Evolutionary conservation across 2,329 filamentous ascomycete species (phyloP), one percentile per base, ranked within the genome.

Genomic region (Diaporthe ilicicola): DNA sequence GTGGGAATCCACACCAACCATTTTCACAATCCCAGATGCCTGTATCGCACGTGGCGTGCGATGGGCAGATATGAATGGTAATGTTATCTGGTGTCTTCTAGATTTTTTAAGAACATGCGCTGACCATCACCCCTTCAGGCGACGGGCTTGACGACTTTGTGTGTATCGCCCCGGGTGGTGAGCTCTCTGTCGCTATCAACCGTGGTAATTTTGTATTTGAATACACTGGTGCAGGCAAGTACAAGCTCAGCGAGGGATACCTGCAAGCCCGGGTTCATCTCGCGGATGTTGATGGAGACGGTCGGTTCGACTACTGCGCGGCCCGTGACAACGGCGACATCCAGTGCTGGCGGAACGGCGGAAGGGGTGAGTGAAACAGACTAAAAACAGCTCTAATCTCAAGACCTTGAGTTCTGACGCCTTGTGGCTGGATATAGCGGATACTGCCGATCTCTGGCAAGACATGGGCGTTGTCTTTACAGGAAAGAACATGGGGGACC

Each of bases 281-380:
- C 3, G 80, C 72, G 0, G 80, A 82, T 71, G 77, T 80, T 4
- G 79, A 79, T 37, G 59, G 59, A 22, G 59, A 83, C 65, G 80
- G 81, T 0, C 75, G 81, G 0, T 55, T 76, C 0, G 82, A 83
- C 70, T 83, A 79, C 65, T 78, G 78, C 48, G 56, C 76, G 27
- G 59, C 17, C 19, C 37, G 37, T 17, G 59, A 64, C 42, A 73
- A 54, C 50, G 70, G 72, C 12, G 65, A 73, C 24, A 62, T 73
- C n/a, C 50, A 34, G 15, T 73, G 71, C 69, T 73, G 71, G 71
- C 54, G 71, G 4, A 73, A 73, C 29, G 71, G 64, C 15, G 62
- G 71, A 8, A 34, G 46, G n/a, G 55, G 69, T 27, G 46, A 32
- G 54, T 59, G 8, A 39, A 22, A 19, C 19, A 32, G 24, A 48